Percentiles rank a stretch among this genome's conserved stretches.
These are phyloP conservation scores for Logfia minima DNA, from an alignment of 129 eudicot species.

Conservation along the genomic window DNA sequence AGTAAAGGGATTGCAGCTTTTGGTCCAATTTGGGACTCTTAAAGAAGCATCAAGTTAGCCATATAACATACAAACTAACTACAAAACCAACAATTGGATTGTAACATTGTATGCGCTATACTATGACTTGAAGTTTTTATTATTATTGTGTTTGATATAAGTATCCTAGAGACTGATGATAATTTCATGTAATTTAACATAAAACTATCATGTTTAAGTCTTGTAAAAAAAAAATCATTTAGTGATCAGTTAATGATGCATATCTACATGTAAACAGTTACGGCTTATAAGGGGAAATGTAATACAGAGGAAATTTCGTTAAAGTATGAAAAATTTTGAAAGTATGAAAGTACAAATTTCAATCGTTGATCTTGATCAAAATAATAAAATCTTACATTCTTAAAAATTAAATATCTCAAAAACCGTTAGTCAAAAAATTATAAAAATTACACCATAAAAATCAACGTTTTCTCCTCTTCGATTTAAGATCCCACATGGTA, in stretches of 20 bases:
- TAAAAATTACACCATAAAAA: too few relatives aligned
- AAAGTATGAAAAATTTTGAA: too few relatives aligned
- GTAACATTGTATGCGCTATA: not conserved
- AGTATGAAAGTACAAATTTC: too few relatives aligned
- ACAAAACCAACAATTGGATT: not conserved
- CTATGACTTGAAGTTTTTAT: not conserved
- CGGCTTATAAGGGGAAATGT: too few relatives aligned
- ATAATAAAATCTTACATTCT: too few relatives aligned
- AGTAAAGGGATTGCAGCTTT: slow-evolving; percentile 63
- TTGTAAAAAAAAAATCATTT: not conserved
- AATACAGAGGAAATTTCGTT: too few relatives aligned
- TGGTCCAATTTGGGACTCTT: slow-evolving; percentile 87
- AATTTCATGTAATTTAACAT: not conserved
- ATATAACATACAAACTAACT: not conserved
- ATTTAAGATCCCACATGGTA: too few relatives aligned
- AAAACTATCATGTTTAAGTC: not conserved
- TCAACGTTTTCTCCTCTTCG: too few relatives aligned
- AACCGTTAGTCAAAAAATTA: too few relatives aligned
- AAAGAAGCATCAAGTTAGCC: not conserved
- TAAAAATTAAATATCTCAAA: too few relatives aligned
- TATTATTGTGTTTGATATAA: not conserved
- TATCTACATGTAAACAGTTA: not conserved
- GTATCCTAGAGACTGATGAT: not conserved
- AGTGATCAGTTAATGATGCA: not conserved
- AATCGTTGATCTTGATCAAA: too few relatives aligned